phyloP scores from a whole-genome alignment of 1,139 yeast genomes.

The Geotrichum phurueaensis region DNA sequence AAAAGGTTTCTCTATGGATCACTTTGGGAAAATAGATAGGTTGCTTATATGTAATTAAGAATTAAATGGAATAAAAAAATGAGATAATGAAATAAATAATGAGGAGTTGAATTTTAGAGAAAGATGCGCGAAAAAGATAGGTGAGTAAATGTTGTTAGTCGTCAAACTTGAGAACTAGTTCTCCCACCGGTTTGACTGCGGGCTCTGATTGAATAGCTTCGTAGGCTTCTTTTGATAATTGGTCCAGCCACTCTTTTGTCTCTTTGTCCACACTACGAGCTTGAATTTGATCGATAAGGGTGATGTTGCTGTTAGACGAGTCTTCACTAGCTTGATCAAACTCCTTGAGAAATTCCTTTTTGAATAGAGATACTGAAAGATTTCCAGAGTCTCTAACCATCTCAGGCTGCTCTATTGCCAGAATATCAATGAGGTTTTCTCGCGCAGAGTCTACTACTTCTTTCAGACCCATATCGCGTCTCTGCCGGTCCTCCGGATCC shows the following conservation, averaged over 20 bases:
- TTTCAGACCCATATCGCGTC: conserved; percentile 23
- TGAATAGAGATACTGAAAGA: conserved; percentile 3
- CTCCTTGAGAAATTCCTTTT: conserved; percentile 4
- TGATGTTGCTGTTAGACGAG: not conserved
- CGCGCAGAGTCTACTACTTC: conserved; percentile 27
- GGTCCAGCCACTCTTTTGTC: conserved; percentile 23
- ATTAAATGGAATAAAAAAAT: not conserved
- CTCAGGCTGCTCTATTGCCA: conserved; percentile 26
- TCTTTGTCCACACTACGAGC: conserved; percentile 14
- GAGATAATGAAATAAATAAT: not conserved
- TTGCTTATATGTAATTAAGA: not conserved
- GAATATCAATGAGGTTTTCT: conserved; percentile 26
- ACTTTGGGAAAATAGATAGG: not conserved
- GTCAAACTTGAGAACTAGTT: conserved; percentile 22
- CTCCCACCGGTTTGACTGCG: conserved; percentile 22
- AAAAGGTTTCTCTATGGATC: not conserved
- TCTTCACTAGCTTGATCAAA: not conserved
- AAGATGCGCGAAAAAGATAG: not conserved
- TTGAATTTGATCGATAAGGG: conserved; percentile 5
- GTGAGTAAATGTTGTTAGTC: not conserved
- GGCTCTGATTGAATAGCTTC: conserved; percentile 24
- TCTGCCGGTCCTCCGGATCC: conserved; percentile 18
- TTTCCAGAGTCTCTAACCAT: conserved; percentile 14
- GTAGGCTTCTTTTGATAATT: conserved; percentile 19
- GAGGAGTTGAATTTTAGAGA: not conserved